Conservation (phyloP, 768 basidiomycete genomes). For the Termitomyces titanicus region DNA sequence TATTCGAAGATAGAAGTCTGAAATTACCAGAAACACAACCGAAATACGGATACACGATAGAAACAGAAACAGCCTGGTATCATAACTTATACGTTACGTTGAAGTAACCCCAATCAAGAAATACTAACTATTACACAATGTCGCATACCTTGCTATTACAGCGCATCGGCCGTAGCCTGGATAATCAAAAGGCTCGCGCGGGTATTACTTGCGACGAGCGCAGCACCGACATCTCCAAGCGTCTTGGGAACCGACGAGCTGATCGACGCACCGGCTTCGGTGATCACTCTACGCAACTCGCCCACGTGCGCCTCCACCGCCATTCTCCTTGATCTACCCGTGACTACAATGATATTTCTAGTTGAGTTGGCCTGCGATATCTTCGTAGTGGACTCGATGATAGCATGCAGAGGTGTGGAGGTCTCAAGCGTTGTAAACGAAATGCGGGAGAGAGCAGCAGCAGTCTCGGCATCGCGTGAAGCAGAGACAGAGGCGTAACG, state of each 20-base stretch:
- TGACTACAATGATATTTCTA: slow-evolving; percentile 58
- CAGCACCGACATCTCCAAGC: slow-evolving; percentile 72
- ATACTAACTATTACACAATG: neutral
- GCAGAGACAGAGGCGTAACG: slow-evolving; percentile 42
- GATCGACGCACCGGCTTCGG: slow-evolving; percentile 37
- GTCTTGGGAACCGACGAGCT: slow-evolving; percentile 65
- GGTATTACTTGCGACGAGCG: slow-evolving; percentile 53
- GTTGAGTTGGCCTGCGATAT: slow-evolving; percentile 24
- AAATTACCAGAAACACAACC: neutral
- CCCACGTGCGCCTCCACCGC: slow-evolving; percentile 51
- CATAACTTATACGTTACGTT: neutral
- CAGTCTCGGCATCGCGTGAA: slow-evolving; percentile 23
- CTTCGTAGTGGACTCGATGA: slow-evolving; percentile 38
- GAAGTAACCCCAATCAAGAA: neutral
- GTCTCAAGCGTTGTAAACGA: slow-evolving; percentile 52
- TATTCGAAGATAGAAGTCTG: neutral
- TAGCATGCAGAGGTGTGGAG: slow-evolving; percentile 52
- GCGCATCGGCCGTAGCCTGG: slow-evolving; percentile 27
- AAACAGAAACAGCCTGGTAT: neutral
- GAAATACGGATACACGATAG: neutral
- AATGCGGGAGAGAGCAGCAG: slow-evolving; percentile 45
- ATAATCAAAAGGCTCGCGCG: slow-evolving; percentile 51
- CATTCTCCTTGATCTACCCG: slow-evolving; percentile 73
- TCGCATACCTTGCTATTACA: neutral
- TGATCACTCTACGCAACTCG: slow-evolving; percentile 54